These are phyloP conservation scores for Salpingoeca rosetta DNA, from an alignment of 78 protist species.

Conservation along the genomic window DNA sequence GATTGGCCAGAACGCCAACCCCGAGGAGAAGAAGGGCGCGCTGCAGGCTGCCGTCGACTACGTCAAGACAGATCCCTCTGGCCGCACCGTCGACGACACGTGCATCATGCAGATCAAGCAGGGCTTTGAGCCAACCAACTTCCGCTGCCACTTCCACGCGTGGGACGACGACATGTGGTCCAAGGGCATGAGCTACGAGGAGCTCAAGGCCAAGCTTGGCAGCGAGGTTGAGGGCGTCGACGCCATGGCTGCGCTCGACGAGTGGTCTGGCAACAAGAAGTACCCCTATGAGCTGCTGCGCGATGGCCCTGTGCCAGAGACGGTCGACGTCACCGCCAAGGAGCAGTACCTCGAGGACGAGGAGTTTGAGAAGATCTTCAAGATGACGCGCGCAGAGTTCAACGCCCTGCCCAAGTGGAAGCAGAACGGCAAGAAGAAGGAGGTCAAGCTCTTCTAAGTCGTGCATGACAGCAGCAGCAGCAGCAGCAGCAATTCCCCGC, in stretches of 20 bases:
- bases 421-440: neutral
- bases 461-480: too few relatives aligned
- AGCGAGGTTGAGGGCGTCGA: neutral
- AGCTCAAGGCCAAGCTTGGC: neutral
- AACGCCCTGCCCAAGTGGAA: neutral
- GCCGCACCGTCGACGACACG: neutral
- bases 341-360: neutral
- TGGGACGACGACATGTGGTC: constrained; percentile 2
- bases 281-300: neutral
- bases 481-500: too few relatives aligned
- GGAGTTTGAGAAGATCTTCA: neutral
- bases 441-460: neutral
- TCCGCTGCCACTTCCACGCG: neutral
- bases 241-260: neutral
- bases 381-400: neutral
- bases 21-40: constrained; percentile 7
- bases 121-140: neutral
- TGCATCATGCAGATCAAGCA: neutral
- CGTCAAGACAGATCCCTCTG: neutral
- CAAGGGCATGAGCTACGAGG: neutral
- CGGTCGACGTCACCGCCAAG: neutral
- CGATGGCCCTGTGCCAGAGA: neutral
- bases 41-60: neutral
- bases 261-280: neutral
- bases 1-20: constrained; percentile 34